Evolutionary conservation across 2,329 filamentous ascomycete species (phyloP).

Genomic region (Colletotrichum simmondsii): DNA sequence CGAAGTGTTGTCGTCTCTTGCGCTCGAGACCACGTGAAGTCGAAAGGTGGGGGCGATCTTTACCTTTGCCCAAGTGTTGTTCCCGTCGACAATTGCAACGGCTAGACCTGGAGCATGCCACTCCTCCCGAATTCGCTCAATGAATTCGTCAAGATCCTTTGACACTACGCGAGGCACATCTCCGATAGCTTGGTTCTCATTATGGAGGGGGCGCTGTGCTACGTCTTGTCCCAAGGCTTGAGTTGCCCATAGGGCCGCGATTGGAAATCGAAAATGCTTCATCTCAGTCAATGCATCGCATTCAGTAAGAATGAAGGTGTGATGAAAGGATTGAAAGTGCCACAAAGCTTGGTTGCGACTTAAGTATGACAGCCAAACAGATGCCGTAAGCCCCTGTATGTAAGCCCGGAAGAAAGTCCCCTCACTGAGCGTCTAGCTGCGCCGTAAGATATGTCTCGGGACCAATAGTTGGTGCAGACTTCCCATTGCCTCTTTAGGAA

Average conservation of each 20-base stretch:
- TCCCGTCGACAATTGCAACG: conserved; percentile 51
- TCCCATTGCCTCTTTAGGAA: neutral
- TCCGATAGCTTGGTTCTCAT: neutral
- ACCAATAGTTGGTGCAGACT: neutral
- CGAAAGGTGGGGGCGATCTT: neutral
- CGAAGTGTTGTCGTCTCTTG: neutral
- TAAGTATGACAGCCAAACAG: neutral
- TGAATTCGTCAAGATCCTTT: conserved; percentile 5
- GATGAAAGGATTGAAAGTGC: too few relatives aligned
- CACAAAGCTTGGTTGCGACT: neutral
- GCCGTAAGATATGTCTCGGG: neutral
- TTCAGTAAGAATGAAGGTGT: neutral
- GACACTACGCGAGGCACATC: neutral
- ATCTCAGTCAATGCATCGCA: neutral
- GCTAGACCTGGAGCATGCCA: conserved; percentile 55
- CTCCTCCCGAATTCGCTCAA: conserved; percentile 44
- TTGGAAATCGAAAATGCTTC: neutral
- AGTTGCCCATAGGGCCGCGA: neutral
- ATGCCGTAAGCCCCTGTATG: neutral
- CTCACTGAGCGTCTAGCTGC: neutral
- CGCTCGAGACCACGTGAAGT: neutral
- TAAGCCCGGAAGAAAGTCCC: neutral
- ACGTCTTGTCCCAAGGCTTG: neutral
- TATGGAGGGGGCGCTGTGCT: neutral
- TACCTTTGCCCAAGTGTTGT: conserved; percentile 48